These are phyloP conservation scores for Phytophthora ohioensis DNA, from an alignment of 352 stramenopile species.

Conservation along the genomic window DNA sequence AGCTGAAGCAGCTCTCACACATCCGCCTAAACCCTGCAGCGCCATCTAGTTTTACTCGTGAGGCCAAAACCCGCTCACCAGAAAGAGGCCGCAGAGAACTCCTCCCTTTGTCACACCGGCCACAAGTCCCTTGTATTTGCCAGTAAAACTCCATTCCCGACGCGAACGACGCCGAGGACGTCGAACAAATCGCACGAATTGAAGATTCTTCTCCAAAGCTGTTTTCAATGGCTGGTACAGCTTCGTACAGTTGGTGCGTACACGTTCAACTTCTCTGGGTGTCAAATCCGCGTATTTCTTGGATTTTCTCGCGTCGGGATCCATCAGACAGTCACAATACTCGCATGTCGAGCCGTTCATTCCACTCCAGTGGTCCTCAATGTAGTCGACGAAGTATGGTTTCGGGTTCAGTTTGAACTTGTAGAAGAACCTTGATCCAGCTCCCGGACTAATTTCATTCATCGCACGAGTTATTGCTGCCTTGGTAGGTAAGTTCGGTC, in stretches of 20 bases:
- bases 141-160: conserved; percentile 8
- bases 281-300: conserved; percentile 12
- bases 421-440: conserved; percentile 32
- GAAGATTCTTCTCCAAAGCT: conserved; percentile 14
- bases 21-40: background rate
- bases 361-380: conserved; percentile 30
- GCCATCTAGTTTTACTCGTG: background rate
- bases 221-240: conserved; percentile 23
- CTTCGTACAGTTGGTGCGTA: conserved; percentile 16
- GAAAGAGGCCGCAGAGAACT: conserved; percentile 33
- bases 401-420: conserved; percentile 27
- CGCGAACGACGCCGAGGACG: conserved; percentile 16
- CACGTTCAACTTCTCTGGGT: background rate
- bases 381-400: conserved; percentile 17
- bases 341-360: conserved; percentile 15
- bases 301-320: background rate
- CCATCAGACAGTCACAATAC: conserved; percentile 29
- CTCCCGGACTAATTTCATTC: conserved; percentile 15
- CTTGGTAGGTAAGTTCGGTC: background rate
- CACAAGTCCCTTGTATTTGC: conserved; percentile 25
- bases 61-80: conserved; percentile 25
- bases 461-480: conserved; percentile 28
- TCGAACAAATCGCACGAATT: conserved; percentile 23
- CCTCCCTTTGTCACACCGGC: conserved; percentile 23
- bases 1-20: background rate